These are phyloP conservation scores for Rosa persica DNA, from an alignment of 306 rosid genomes.

Conservation along the genomic window DNA sequence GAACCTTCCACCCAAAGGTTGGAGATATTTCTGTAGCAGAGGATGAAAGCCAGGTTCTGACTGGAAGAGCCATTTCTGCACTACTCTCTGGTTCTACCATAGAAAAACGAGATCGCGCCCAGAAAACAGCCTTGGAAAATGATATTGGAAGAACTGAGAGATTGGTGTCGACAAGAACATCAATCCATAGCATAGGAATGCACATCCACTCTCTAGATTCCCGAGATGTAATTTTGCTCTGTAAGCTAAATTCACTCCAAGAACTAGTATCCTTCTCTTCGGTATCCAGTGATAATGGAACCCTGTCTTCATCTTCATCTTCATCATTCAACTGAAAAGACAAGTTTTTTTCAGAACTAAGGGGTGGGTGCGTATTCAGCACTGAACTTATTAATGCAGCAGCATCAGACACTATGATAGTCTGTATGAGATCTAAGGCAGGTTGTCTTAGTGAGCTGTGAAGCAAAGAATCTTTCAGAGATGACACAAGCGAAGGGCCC, in stretches of 20 bases:
- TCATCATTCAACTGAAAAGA: constrained; percentile 45
- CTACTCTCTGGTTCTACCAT: constrained; percentile 64
- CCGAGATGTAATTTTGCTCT: constrained; percentile 60
- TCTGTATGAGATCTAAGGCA: constrained; percentile 89
- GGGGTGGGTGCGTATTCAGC: constrained; percentile 44
- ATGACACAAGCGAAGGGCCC: constrained; percentile 92
- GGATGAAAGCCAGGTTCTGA: constrained; percentile 67
- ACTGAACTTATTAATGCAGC: constrained; percentile 61
- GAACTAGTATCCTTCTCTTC: constrained; percentile 59
- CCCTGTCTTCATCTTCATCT: constrained; percentile 48
- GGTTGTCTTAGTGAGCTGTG: constrained; percentile 94
- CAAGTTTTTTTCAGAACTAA: constrained; percentile 36
- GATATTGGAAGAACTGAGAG: constrained; percentile 74
- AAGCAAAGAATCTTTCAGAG: constrained; percentile 87
- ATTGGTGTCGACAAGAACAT: constrained; percentile 65
- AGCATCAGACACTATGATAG: constrained; percentile 85
- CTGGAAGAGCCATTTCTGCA: constrained; percentile 65
- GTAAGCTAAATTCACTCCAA: constrained; percentile 68
- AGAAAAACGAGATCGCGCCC: constrained; percentile 90
- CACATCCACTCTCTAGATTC: constrained; percentile 84
- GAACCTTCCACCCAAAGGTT: constrained; percentile 86
- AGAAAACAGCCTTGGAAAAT: constrained; percentile 89
- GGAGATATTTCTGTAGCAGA: constrained; percentile 62
- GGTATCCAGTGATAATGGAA: constrained; percentile 33
- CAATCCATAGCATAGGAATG: constrained; percentile 94